Conservation (phyloP, 2,329 filamentous ascomycete genomes). For the Sarocladiaceae sp. region DNA sequence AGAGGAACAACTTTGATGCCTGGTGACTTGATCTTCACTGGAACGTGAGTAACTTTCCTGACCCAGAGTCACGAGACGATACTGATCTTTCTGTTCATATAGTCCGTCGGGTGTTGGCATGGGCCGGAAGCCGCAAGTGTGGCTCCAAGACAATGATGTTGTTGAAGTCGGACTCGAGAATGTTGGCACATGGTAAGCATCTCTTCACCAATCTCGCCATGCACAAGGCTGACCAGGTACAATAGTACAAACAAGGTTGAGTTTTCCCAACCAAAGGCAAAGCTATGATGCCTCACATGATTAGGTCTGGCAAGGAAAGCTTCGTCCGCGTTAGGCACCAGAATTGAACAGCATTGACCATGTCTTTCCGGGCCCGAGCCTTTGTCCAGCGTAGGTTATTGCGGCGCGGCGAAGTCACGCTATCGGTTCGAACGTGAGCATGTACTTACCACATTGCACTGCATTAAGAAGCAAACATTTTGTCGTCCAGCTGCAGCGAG, state of each 20-base stretch:
- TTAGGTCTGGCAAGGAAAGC: background rate
- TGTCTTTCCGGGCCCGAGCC: no score
- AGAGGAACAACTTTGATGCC: slow-evolving; percentile 59
- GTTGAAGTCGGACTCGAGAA: slow-evolving; percentile 65
- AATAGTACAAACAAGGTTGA: slow-evolving; percentile 26
- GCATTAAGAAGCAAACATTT: no score
- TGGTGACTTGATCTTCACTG: slow-evolving; percentile 64
- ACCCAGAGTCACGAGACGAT: no score
- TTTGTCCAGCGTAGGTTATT: no score
- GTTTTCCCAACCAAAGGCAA: slow-evolving; percentile 23
- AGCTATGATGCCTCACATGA: slow-evolving; percentile 19
- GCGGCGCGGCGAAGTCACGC: no score
- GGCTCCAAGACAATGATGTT: slow-evolving; percentile 66
- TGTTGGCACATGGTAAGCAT: slow-evolving; percentile 51
- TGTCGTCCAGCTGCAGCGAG: no score
- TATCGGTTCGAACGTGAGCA: no score
- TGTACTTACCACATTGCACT: no score
- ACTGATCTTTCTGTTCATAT: background rate
- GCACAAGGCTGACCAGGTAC: background rate
- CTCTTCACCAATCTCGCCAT: background rate
- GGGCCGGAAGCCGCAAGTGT: slow-evolving; percentile 61
- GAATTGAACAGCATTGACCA: background rate
- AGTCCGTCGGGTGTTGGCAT: slow-evolving; percentile 68
- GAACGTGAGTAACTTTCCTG: slow-evolving; percentile 53
- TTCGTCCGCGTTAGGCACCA: background rate